Base-by-base conservation (phyloP, 352 stramenopile genomes). In the Pythium periplocum region DNA sequence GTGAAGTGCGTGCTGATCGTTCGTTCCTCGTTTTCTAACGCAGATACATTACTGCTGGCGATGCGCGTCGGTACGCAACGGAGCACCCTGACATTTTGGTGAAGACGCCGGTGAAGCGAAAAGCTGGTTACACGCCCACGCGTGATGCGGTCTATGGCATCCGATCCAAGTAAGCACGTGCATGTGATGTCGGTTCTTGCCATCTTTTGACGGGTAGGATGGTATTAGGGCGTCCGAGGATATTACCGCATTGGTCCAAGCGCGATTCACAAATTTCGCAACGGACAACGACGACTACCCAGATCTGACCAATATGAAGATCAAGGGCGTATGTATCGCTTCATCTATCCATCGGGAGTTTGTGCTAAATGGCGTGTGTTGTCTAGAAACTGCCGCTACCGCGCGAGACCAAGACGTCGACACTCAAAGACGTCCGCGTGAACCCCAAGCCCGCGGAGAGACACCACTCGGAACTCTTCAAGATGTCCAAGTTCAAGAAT, bases 401-500 rank as follows among this genome's bases (percentile, higher is more conserved):
- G 17, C 75, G 83, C 43, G 83, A 93, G 10, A 90, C 83, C n/a
- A 75, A 70, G 40, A 66, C 72, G n/a, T 91, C 80, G 2, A 41
- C 80, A 3, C 63, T 64, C 35, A 89, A 87, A 47, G 80, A 93
- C 66, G 58, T 87, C 31, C 78, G 83, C 26, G 47, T 78, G 43
- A 71, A 83, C 33, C 55, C 53, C 31, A 67, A 66, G 26, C 56
- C 52, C 6, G 44, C 66, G 32, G 52, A 71, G 9, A 59, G 66
- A 10, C 60, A 69, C 30, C 58, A 59, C 44, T 48, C 62, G 12
- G 74, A 88, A 39, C 66, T 77, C 2, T 93, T 93, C 71, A 93
- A 93, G 50, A 90, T 93, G 83, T 82, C 78, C 63, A 93, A 93
- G 63, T 93, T 93, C 61, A 87, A 85, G 58, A 83, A 84, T 33